Evolutionary conservation across 108 stramenopile species (phyloP), one percentile per base, ranked within the genome.

Genomic region (Halocafeteria seosinensis): DNA sequence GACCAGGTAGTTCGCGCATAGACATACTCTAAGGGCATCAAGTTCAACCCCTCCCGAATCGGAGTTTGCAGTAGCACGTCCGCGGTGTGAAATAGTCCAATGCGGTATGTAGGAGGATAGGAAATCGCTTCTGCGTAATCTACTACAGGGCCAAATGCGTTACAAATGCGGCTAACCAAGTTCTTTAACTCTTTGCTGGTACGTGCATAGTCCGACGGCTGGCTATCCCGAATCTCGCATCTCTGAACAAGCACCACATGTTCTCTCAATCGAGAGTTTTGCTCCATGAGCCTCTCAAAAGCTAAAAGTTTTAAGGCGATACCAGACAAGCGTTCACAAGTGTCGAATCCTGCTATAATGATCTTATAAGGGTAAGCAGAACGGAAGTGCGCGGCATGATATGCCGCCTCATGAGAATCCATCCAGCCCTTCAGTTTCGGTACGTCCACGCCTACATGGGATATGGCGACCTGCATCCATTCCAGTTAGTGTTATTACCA

Each of bases 361-460:
- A 73, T 72, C 34, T 87, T 87, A 29, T 81, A 81, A 12, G 67
- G 62, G 69, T 89, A 86, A 68, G 82, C 86, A 23, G 72, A 50
- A 50, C 76, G 65, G 50, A 91, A 66, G 1, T 69, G 67, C 28
- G 67, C 71, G 23, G 76, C 73, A 32, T 73, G 78, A 23, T 69
- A 67, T 30, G 73, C 59, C 27, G 63, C 36, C 30, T 58, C 52
- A 3, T 17, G 31, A 12, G 61, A 62, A 25, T 17, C 17, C 36
- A 67, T 63, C 6, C 17, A 25, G 31, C 29, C 35, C 30, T 67
- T 34, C 37, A 67, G 66, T 26, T 29, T 72, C 17, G 82, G 77
- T 23, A 88, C 80, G 76, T 99, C 98, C 63, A 96, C 87, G 37
- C 84, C 85, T n/a, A 99, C 95, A 70, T 99, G 94, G 60, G 85